A percentile compares a stretch with the other conserved stretches of the same genome.
Evolutionary conservation across 2,329 filamentous ascomycete genomes (phyloP).

Genomic region (Coniella lustricola): DNA sequence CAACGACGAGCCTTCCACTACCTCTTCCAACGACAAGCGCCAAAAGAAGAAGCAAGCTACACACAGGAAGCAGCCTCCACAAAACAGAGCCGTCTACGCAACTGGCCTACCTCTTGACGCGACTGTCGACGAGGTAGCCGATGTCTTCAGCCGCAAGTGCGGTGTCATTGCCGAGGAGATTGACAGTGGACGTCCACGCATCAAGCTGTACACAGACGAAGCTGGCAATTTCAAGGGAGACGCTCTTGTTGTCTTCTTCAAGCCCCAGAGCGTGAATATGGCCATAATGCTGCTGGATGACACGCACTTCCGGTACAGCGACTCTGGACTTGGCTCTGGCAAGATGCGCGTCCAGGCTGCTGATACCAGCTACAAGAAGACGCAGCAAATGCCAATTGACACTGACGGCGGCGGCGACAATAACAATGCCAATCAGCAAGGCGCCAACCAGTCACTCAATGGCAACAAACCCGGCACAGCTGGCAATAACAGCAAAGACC

Average conservation of each 20-base stretch:
- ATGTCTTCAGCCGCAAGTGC: constrained; percentile 75
- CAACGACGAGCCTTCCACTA: constrained; percentile 20
- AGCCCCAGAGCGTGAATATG: constrained; percentile 83
- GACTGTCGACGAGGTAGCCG: constrained; percentile 70
- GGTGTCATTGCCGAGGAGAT: constrained; percentile 93
- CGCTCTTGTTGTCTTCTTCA: constrained; percentile 88
- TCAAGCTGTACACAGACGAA: constrained; percentile 86
- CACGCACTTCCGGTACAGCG: constrained; percentile 65
- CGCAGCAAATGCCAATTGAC: constrained; percentile 49
- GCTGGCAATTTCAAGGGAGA: constrained; percentile 87
- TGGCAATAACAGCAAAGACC: constrained; percentile 52
- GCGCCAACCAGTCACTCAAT: constrained; percentile 23
- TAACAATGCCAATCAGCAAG: constrained; percentile 37
- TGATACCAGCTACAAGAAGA: constrained; percentile 87
- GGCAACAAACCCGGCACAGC: constrained; percentile 2
- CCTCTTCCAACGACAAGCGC: constrained; percentile 9
- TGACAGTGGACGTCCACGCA: constrained; percentile 76
- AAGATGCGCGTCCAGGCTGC: constrained; percentile 77
- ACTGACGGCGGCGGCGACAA: constrained; percentile 20
- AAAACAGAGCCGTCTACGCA: constrained; percentile 90
- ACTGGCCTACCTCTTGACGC: constrained; percentile 75
- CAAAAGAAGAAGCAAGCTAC: constrained; percentile 36
- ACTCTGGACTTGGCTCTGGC: constrained; percentile 45
- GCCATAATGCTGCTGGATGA: constrained; percentile 77
- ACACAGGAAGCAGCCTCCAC: constrained; percentile 30